Percentiles rank a stretch among this genome's conserved stretches.
Evolutionary conservation across 2,329 filamentous ascomycete genomes (phyloP).

Genomic region (Teratosphaeria viscida): DNA sequence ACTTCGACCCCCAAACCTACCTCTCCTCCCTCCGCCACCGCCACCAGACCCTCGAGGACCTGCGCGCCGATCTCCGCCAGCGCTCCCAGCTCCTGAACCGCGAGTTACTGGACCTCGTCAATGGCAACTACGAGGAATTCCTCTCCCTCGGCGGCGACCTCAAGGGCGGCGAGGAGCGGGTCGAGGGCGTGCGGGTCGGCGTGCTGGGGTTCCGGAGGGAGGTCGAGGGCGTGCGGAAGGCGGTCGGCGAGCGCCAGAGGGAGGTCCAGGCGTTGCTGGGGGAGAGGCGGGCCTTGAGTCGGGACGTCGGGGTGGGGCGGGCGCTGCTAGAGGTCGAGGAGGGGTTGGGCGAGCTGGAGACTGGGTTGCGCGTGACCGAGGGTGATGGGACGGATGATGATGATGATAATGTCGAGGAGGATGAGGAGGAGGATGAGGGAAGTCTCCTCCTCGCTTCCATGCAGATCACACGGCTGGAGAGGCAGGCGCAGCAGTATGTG

Average conservation of each 20-base stretch:
- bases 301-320: conserved; percentile 52
- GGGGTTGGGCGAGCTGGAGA: conserved; percentile 53
- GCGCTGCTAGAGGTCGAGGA: conserved; percentile 57
- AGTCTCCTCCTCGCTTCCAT: conserved; percentile 4
- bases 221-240: conserved; percentile 60
- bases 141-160: conserved; percentile 71
- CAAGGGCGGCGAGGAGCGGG: conserved; percentile 77
- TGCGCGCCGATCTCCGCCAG: conserved; percentile 74
- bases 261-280: conserved; percentile 53
- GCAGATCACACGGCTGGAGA: conserved; percentile 36
- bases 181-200: conserved; percentile 81
- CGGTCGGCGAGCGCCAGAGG: conserved; percentile 51
- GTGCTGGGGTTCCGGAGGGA: conserved; percentile 77
- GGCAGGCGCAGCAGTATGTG: conserved; percentile 48
- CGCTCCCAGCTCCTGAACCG: conserved; percentile 68
- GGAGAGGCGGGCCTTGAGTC: conserved; percentile 57
- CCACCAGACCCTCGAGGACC: conserved; percentile 91
- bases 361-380: conserved; percentile 43
- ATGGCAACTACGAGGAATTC: conserved; percentile 89
- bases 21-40: conserved; percentile 77
- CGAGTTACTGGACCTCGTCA: conserved; percentile 89
- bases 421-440: conserved; percentile 25
- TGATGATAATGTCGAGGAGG: conserved; percentile 23
- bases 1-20: conserved; percentile 73
- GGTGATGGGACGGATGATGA: conserved; percentile 19